Evolutionary conservation across 2,329 filamentous ascomycete species (phyloP).

Genomic region (Trichoderma atrobrunneum): DNA sequence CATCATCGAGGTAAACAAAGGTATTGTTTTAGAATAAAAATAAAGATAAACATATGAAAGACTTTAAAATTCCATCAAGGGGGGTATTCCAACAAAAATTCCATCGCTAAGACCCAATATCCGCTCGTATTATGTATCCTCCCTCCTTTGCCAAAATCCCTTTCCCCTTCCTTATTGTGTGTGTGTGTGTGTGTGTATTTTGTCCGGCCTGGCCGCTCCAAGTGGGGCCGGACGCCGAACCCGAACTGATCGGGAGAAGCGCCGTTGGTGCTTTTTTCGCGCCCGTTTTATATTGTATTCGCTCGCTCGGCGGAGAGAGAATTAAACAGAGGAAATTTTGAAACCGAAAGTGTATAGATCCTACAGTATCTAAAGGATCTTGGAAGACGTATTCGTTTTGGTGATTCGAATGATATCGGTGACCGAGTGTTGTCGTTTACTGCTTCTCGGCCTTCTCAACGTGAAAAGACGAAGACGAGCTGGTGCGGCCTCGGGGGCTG

Average conservation of each 20-base stretch:
- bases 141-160: background rate
- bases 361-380: background rate
- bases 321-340: background rate
- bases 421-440: background rate
- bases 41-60: background rate
- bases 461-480: background rate
- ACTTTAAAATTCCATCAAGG: background rate
- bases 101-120: background rate
- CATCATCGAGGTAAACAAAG: background rate
- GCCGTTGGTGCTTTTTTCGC: background rate
- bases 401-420: background rate
- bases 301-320: background rate
- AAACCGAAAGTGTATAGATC: background rate
- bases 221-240: conserved; percentile 10
- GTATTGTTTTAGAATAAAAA: no score
- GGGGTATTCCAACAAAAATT: conserved; percentile 3
- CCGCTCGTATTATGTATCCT: background rate
- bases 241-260: background rate
- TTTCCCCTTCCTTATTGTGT: background rate
- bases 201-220: background rate
- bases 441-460: conserved; percentile 5
- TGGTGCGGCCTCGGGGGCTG: background rate
- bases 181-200: background rate
- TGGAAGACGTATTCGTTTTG: background rate
- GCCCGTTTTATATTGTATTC: background rate